Evolutionary conservation across 169 alveolate genomes (phyloP), one percentile per base, ranked within the genome.

Genomic region (Eimeria maxima): DNA sequence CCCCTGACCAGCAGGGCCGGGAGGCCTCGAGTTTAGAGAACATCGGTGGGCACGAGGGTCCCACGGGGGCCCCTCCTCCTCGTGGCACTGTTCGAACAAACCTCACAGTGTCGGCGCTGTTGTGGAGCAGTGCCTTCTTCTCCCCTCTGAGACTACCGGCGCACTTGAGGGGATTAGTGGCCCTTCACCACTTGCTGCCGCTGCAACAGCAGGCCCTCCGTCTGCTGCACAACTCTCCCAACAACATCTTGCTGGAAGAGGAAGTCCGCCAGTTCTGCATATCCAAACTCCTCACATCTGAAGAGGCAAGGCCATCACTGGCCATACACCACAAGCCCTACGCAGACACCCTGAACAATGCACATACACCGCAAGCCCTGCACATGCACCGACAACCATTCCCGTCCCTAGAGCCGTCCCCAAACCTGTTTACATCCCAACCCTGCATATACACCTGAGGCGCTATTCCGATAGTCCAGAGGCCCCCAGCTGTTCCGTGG

Each of bases 141-240:
- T 90, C 76, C 55, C 83, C 83, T 33, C 4, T 80, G n/a, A 47
- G 84, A 22, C 67, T 84, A 38, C 96, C 96, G 38, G 57, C 81
- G 33, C 86, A 94, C 20, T 16, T 94, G 6, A 71, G 83, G 57
- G 95, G 90, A 2, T 33, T 81, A 11, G 78, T 94, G 71, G 47
- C 96, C 20, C 90, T 76, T 57, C 94, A 83, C 24, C 94, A 94
- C 10, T 73, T 94, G 57, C 67, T 65, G 81, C 96, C 96, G 13
- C 78, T 94, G 84, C 87, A 86, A 90, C 95, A 74, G 78, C 89
- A 84, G n/a, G 90, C 90, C 27, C 44, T 74, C 8, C 80, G 74
- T 57, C 90, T 94, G 84, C 89, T 94, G 81, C 65, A 33, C 89
- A 55, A 45, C 22, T 94, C 96, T 16, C 96, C 96, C 73, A 94